phyloP scores from a whole-genome alignment of 2,329 filamentous ascomycete genomes.

The Nakataea oryzae region DNA sequence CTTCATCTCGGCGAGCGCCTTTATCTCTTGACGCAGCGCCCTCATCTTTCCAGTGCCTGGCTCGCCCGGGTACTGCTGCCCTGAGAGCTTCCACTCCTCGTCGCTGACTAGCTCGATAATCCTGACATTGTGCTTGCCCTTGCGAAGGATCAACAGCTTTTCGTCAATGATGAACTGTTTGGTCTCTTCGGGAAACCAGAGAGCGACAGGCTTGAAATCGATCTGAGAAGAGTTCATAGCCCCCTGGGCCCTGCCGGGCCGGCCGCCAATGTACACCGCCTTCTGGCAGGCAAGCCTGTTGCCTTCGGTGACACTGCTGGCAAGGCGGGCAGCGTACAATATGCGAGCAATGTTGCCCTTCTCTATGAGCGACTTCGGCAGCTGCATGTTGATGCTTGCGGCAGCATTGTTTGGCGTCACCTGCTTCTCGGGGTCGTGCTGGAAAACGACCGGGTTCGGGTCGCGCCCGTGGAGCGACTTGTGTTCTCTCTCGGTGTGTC shows the following conservation, averaged over 20 bases:
- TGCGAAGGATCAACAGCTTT: constrained; percentile 48
- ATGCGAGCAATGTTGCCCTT: constrained; percentile 46
- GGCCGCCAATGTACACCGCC: constrained; percentile 49
- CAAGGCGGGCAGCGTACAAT: constrained; percentile 49
- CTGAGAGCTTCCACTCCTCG: constrained; percentile 37
- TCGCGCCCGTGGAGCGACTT: constrained; percentile 32
- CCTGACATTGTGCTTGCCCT: constrained; percentile 53
- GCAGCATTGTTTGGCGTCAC: constrained; percentile 34
- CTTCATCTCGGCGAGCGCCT: constrained; percentile 7
- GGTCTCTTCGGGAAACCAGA: constrained; percentile 47
- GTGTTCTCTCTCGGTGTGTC: constrained; percentile 48
- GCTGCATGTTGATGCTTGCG: constrained; percentile 41
- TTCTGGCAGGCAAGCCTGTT: constrained; percentile 43
- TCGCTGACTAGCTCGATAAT: constrained; percentile 50
- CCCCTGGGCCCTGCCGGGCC: constrained; percentile 17
- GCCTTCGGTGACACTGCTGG: constrained; percentile 43
- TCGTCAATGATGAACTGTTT: constrained; percentile 50
- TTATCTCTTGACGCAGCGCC: constrained; percentile 21
- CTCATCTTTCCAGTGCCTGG: constrained; percentile 37
- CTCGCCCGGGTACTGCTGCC: constrained; percentile 42
- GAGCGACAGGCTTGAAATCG: constrained; percentile 50
- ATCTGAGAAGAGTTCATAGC: constrained; percentile 37
- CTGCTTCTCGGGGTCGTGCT: constrained; percentile 8
- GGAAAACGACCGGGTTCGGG: constrained; percentile 3
- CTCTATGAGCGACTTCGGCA: constrained; percentile 46